phyloP scores from a whole-genome alignment of 441 rosid genomes.

The Gossypium schwendimanii region DNA sequence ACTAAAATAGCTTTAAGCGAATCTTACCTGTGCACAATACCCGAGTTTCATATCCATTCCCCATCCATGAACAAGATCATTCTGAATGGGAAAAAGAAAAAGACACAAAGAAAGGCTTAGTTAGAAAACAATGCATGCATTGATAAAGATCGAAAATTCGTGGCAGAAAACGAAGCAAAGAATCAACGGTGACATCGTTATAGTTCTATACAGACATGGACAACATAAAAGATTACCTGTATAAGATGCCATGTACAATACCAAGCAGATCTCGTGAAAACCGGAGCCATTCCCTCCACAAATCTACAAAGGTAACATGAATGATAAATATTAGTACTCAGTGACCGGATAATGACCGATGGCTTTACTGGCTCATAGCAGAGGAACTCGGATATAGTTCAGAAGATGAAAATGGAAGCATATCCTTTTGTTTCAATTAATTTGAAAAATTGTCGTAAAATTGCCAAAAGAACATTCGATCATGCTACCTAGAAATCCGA shows the following conservation, averaged over 20 bases:
- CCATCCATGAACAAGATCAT: conserved; percentile 95
- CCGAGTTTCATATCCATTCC: conserved; percentile 97
- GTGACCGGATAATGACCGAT: not conserved
- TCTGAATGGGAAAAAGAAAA: conserved; percentile 31
- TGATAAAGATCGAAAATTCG: not conserved
- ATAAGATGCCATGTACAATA: conserved; percentile 94
- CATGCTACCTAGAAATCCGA: not conserved
- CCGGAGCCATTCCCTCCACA: conserved; percentile 99
- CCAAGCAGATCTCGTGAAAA: conserved; percentile 95
- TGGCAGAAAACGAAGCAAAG: not conserved
- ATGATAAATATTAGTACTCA: conserved; percentile 8
- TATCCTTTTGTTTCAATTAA: not conserved
- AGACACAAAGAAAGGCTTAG: not conserved
- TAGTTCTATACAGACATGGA: not conserved
- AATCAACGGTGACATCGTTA: not conserved
- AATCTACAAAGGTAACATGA: conserved; percentile 35
- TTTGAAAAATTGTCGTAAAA: not conserved
- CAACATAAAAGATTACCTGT: conserved; percentile 44
- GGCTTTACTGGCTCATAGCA: not conserved
- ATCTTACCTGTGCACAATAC: conserved; percentile 79
- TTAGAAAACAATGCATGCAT: not conserved
- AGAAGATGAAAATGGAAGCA: not conserved
- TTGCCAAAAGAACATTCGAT: not conserved
- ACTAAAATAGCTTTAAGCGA: not conserved
- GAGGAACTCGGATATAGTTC: not conserved